Evolutionary conservation across 495 filamentous ascomycete genomes (phyloP).

Genomic region (Aspergillus panamensis): DNA sequence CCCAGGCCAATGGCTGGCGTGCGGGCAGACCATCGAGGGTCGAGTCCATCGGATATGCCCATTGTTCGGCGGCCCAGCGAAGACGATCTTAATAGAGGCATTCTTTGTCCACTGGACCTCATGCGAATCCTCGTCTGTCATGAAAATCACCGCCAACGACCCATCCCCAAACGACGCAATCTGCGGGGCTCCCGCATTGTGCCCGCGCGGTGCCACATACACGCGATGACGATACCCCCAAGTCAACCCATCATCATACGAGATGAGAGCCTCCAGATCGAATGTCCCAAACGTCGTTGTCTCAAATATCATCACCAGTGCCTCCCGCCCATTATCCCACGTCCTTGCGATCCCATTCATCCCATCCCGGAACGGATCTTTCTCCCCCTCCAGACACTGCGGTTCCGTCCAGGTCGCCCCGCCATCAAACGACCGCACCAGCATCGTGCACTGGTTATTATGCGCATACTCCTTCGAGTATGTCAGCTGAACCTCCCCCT

Average conservation of each 20-base stretch:
- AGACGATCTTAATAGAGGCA: conserved; percentile 41
- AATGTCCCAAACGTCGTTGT: conserved; percentile 49
- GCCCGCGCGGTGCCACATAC: conserved; percentile 41
- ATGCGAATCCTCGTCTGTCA: conserved; percentile 56
- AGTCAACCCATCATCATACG: conserved; percentile 53
- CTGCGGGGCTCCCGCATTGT: conserved; percentile 58
- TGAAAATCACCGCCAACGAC: conserved; percentile 55
- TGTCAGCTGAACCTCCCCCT: conserved; percentile 53
- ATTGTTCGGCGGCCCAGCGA: conserved; percentile 33
- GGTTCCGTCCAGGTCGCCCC: conserved; percentile 49
- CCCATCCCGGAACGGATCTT: conserved; percentile 50
- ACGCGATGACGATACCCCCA: conserved; percentile 53
- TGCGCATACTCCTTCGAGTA: conserved; percentile 54
- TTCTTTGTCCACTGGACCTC: conserved; percentile 39
- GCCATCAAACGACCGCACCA: conserved; percentile 52
- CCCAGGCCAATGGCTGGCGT: conserved; percentile 44
- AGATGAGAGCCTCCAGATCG: conserved; percentile 52
- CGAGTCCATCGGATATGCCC: conserved; percentile 37
- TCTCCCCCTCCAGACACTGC: conserved; percentile 45
- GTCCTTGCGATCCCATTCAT: conserved; percentile 56
- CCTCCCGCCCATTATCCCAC: conserved; percentile 39
- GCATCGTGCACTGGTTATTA: conserved; percentile 59
- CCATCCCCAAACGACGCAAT: conserved; percentile 55
- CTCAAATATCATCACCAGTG: conserved; percentile 58
- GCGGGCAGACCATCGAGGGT: conserved; percentile 27